phyloP scores from a whole-genome alignment of 2,329 filamentous ascomycete species.

The Colletotrichum eremochloae region DNA sequence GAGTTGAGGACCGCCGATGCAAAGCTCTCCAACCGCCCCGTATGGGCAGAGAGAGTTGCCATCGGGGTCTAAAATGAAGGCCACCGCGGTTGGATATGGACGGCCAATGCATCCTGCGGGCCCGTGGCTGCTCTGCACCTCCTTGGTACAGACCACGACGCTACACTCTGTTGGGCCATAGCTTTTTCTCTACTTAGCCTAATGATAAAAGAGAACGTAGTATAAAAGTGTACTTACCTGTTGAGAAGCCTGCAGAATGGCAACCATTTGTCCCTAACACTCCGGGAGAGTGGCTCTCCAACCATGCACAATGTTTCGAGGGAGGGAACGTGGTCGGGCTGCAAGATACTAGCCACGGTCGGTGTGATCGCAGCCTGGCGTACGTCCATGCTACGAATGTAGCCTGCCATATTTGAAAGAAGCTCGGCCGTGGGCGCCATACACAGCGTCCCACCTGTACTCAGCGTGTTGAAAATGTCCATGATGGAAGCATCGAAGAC shows the following conservation, averaged over 20 bases:
- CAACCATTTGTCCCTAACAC: conserved; percentile 36
- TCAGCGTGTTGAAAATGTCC: conserved; percentile 34
- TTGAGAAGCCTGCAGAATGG: conserved; percentile 40
- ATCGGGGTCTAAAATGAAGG: conserved; percentile 17
- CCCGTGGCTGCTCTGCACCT: neutral
- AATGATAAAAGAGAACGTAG: too few relatives aligned
- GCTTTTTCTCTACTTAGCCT: neutral
- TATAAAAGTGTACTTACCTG: neutral
- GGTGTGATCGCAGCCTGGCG: conserved; percentile 40
- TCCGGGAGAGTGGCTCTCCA: conserved; percentile 36
- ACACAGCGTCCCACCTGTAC: conserved; percentile 23
- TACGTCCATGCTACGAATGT: conserved; percentile 21
- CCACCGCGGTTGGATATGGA: conserved; percentile 22
- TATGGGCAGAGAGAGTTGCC: conserved; percentile 28
- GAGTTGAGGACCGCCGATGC: conserved; percentile 43
- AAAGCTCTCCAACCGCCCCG: conserved; percentile 44
- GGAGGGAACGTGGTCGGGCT: conserved; percentile 39
- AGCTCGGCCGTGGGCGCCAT: conserved; percentile 23
- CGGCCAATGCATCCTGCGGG: conserved; percentile 13
- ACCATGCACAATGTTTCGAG: conserved; percentile 30
- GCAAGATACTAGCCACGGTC: conserved; percentile 42
- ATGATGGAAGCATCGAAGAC: conserved; percentile 28
- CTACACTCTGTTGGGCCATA: conserved; percentile 43
- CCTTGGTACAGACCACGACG: conserved; percentile 38
- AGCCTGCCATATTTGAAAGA: conserved; percentile 19